Evolutionary conservation across 768 basidiomycete species (phyloP), one percentile per base, ranked within the genome.

Genomic region (Auriscalpium vulgare): DNA sequence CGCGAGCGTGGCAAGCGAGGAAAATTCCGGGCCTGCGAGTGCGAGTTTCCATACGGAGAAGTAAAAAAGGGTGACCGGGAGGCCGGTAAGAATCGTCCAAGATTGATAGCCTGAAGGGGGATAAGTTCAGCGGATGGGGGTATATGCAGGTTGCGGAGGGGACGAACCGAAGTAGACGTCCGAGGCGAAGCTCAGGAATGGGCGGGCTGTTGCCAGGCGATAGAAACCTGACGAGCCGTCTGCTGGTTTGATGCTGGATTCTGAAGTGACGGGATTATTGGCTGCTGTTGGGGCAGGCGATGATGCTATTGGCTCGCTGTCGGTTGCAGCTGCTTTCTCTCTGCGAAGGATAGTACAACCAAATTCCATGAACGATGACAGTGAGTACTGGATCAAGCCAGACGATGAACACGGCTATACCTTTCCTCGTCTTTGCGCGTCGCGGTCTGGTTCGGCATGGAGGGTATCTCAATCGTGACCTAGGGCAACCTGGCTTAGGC

Each of bases 41-140:
- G 87, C 90, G 16, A 94, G 83, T 65, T 91, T 80, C 92, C 92
- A 94, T 17, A 95, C 83, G 23, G 89, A 92, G 72, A 91, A 95
- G 71, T 94, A 95, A 73, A 95, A 95, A 4, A 95, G 74, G 4
- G 88, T 83, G 1, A 87, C 84, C 7, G 85, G 79, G 17, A 93
- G 80, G 3, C 83, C 78, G 1, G 92, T 94, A 67, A 88, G 83
- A 49, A 89, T 77, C 1, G 91, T 88, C 88, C 88, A 91, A 68
- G 86, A 90, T 16, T 87, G 73, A 65, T 84, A 91, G 4, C 87
- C 88, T 91, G 55, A 10, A 50, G 52, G 23, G n/a, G 35, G 2
- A 13, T 57, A 54, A 47, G 14, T 34, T 48, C 49, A 29, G 51
- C 23, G 48, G 48, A 40, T 6, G 43, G 14, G 45, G 35, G 34